phyloP scores from a whole-genome alignment of 2,329 filamentous ascomycete species.

The Westerdykella aurantiaca region DNA sequence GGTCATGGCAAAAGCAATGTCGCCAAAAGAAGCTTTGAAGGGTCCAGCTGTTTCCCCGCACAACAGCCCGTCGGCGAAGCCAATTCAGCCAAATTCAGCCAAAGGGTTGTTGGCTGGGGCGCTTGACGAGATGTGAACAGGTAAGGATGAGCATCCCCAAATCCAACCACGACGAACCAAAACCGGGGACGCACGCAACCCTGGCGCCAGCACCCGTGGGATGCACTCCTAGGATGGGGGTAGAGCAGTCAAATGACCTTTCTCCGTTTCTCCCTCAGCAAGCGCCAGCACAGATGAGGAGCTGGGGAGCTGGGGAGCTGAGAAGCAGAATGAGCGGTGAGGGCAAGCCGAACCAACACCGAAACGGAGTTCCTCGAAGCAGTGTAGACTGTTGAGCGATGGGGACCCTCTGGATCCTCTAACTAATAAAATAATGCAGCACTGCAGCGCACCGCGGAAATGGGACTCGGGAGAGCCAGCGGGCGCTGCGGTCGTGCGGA shows the following conservation, averaged over 20 bases:
- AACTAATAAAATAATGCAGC: too few relatives aligned
- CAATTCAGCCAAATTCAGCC: too few relatives aligned
- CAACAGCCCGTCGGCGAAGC: conserved; percentile 8
- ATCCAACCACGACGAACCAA: conserved; percentile 10
- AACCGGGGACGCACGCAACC: conserved; percentile 10
- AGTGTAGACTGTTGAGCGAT: too few relatives aligned
- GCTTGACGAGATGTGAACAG: conserved; percentile 19
- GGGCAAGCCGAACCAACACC: too few relatives aligned
- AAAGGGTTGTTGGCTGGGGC: conserved; percentile 24
- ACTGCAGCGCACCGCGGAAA: too few relatives aligned
- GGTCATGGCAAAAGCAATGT: conserved; percentile 6
- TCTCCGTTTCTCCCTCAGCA: background rate
- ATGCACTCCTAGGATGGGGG: conserved; percentile 6
- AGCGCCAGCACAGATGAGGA: too few relatives aligned
- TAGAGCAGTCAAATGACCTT: conserved; percentile 12
- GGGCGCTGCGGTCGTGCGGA: too few relatives aligned
- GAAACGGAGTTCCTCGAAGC: too few relatives aligned
- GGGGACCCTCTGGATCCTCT: too few relatives aligned
- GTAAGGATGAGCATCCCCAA: conserved; percentile 13
- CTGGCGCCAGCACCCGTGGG: conserved; percentile 15
- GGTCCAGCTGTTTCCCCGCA: conserved; percentile 20
- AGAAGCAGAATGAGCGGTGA: too few relatives aligned
- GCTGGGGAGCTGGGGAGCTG: too few relatives aligned
- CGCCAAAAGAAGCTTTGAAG: conserved; percentile 12
- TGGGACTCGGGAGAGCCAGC: too few relatives aligned